Evolutionary conservation across 2,329 filamentous ascomycete species (phyloP).

Genomic region (Bipolaris gigantea): DNA sequence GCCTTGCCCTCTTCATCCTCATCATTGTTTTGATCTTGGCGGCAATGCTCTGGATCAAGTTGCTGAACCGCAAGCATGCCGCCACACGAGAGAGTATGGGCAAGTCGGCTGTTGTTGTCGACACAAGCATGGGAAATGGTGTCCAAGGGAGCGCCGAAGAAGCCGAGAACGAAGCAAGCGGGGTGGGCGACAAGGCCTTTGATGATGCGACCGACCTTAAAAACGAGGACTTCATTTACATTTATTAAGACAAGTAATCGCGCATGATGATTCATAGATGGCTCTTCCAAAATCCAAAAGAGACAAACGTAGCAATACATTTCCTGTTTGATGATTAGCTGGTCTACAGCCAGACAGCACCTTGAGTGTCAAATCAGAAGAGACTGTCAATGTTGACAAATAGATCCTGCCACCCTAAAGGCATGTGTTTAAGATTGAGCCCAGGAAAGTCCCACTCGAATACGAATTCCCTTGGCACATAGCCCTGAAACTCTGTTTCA

Average conservation of each 20-base stretch:
- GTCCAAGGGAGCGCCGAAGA: constrained; percentile 46
- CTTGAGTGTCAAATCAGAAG: constrained; percentile 18
- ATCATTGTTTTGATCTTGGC: constrained; percentile 57
- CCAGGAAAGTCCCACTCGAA: constrained; percentile 63
- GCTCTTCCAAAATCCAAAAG: neutral
- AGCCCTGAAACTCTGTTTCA: constrained; percentile 55
- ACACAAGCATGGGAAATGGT: constrained; percentile 60
- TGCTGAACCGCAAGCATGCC: constrained; percentile 60
- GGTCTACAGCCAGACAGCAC: no score
- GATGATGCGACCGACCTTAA: constrained; percentile 63
- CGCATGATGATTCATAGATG: neutral
- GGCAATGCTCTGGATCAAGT: constrained; percentile 53
- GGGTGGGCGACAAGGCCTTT: constrained; percentile 54
- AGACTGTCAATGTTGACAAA: constrained; percentile 50
- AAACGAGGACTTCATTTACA: constrained; percentile 67
- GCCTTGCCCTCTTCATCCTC: constrained; percentile 62
- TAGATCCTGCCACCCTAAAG: constrained; percentile 52
- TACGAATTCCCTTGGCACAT: constrained; percentile 58
- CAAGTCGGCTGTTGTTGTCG: constrained; percentile 61
- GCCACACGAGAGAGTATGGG: constrained; percentile 59
- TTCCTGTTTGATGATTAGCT: neutral
- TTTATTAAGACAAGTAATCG: constrained; percentile 39
- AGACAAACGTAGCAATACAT: neutral
- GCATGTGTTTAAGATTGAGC: constrained; percentile 55
- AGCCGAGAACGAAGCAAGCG: constrained; percentile 28